phyloP scores from a whole-genome alignment of 257 asterid species.

The Plantago elongata region DNA sequence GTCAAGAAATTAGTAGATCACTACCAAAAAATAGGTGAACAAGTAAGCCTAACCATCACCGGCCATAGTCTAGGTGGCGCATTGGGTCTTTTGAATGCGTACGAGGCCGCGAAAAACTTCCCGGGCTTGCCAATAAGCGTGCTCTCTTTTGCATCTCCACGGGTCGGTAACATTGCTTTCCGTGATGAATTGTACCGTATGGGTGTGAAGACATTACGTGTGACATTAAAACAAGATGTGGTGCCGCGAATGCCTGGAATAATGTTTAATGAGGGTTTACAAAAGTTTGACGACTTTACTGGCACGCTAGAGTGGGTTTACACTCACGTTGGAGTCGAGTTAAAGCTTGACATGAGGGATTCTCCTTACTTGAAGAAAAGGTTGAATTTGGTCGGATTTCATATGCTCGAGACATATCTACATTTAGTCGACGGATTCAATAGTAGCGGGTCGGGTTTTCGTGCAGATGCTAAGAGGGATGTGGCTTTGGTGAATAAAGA shows the following conservation, averaged over 20 bases:
- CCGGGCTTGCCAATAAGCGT: slow-evolving; percentile 45
- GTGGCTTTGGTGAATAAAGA: slow-evolving; percentile 69
- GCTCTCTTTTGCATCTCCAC: slow-evolving; percentile 66
- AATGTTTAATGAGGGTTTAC: slow-evolving; percentile 62
- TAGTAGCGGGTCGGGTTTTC: slow-evolving; percentile 35
- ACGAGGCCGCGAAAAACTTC: slow-evolving; percentile 63
- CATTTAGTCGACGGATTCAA: slow-evolving; percentile 64
- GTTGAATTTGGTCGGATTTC: slow-evolving; percentile 53
- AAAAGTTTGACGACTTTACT: slow-evolving; percentile 57
- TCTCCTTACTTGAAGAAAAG: slow-evolving; percentile 57
- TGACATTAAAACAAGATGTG: slow-evolving; percentile 55
- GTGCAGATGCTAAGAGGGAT: slow-evolving; percentile 60
- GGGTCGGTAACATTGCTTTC: slow-evolving; percentile 78
- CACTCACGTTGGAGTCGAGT: slow-evolving; percentile 71
- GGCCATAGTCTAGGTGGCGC: slow-evolving; percentile 86
- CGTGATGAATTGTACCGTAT: slow-evolving; percentile 59
- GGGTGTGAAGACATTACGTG: slow-evolving; percentile 55
- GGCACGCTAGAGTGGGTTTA: slow-evolving; percentile 82
- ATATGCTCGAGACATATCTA: slow-evolving; percentile 70
- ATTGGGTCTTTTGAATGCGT: slow-evolving; percentile 62
- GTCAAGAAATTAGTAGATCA: slow-evolving; percentile 30
- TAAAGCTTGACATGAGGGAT: slow-evolving; percentile 49
- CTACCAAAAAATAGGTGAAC: slow-evolving; percentile 38
- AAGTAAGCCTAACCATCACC: slow-evolving; percentile 63
- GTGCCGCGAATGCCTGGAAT: slow-evolving; percentile 76